Evolutionary conservation across 495 filamentous ascomycete species (phyloP), one percentile per base, ranked within the genome.

Genomic region (Penicillium herquei): DNA sequence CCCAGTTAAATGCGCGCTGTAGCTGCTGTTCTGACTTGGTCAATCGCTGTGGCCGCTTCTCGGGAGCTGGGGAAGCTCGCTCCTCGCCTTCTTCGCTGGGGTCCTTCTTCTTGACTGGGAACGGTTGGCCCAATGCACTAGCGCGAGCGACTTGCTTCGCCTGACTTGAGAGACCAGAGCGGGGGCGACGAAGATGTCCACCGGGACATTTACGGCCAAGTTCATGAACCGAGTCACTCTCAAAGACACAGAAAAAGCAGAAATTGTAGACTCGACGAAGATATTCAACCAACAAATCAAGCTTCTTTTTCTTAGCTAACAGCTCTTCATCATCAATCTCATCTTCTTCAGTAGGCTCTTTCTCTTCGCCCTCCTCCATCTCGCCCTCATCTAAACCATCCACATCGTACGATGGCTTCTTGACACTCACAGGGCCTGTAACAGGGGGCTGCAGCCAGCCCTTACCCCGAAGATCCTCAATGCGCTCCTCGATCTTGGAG

Each of bases 171-270:
- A 97, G 80, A 39, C 88, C 91, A 60, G 86, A 84, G 47, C 92
- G 81, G 10, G 94, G 94, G 17, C 94, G 87, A 54, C 94, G 90
- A 49, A 97, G 87, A 79, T 98, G 94, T 21, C 94, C 94, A 26
- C 94, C 94, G 32, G 95, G 91, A 58, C 94, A 98, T 73, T 98
- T 98, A 49, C 95, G 83, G 31, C 87, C 91, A 46, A 98, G 78
- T 69, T 98, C 94, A 65, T 98, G 95, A 37, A 98, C 86, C 0
- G 93, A 97, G 69, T 98, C 94, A 69, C 90, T 92, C 70, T 97
- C 95, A 64, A 97, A 97, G 26, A 98, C 94, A 71, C 94, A 98
- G 78, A 97, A 98, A 78, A 98, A 96, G 77, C 94, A 98, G 75
- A 98, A 97, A 69, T 93, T 96, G 82, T 92, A 94, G 49, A 97